These are phyloP conservation scores for Fusarium pseudograminearum DNA, from an alignment of 2,329 filamentous ascomycete genomes.

Conservation along the genomic window DNA sequence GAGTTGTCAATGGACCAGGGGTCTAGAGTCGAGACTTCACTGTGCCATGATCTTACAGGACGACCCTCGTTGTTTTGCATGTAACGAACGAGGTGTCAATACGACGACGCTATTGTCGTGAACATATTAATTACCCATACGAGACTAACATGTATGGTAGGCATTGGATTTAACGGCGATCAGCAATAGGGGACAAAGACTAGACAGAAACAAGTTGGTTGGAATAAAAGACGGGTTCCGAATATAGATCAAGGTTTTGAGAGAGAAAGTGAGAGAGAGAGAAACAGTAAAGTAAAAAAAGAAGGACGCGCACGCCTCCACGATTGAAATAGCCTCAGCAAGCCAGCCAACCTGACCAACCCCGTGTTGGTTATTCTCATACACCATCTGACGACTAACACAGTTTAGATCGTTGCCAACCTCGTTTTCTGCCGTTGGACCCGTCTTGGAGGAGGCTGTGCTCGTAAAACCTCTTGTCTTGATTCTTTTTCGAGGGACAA, in stretches of 20 bases:
- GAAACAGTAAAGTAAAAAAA: slow-evolving; percentile 2
- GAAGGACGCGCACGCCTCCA: slow-evolving; percentile 40
- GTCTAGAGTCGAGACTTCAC: slow-evolving; percentile 4
- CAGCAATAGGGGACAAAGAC: slow-evolving; percentile 1
- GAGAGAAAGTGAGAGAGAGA: not conserved
- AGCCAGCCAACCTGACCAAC: slow-evolving; percentile 15
- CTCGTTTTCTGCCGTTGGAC: slow-evolving; percentile 36
- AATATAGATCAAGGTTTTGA: slow-evolving; percentile 31
- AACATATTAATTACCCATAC: slow-evolving; percentile 7
- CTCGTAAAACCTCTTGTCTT: not conserved
- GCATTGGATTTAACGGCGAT: slow-evolving; percentile 5
- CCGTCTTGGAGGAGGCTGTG: slow-evolving; percentile 33
- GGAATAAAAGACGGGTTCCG: slow-evolving; percentile 12
- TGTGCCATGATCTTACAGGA: slow-evolving; percentile 27
- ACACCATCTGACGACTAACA: slow-evolving; percentile 27
- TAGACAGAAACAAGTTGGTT: not conserved
- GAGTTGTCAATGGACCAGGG: not conserved
- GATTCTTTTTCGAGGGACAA: not conserved
- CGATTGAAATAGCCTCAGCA: slow-evolving; percentile 1
- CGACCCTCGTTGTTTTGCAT: slow-evolving; percentile 19
- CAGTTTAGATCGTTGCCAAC: slow-evolving; percentile 23
- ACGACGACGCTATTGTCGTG: slow-evolving; percentile 21
- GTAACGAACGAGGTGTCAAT: slow-evolving; percentile 2
- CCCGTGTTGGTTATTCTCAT: slow-evolving; percentile 31
- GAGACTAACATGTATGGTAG: not conserved